Base-by-base conservation (phyloP, 768 basidiomycete genomes). In the Naganishia kalamii region DNA sequence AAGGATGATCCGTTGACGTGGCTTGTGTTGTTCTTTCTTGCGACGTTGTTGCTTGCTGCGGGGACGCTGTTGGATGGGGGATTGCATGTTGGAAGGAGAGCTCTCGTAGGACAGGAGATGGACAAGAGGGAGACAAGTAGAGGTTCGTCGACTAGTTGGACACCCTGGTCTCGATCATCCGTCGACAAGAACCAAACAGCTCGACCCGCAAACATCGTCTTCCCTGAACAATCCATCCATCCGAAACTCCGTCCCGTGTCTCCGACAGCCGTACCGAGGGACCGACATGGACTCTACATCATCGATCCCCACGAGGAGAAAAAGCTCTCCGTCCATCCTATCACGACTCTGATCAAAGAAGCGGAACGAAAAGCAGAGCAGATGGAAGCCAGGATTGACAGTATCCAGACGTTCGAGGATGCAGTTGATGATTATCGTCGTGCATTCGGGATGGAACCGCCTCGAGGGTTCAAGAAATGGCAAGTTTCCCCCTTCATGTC, bases 391-490 rank as follows among this genome's bases (percentile, higher is more conserved):
- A 62, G 57, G 51, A 54, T 60, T 4, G 19, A 62, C 37, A 57
- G 33, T 21, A 62, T 54, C 19, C 25, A 33, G 50, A 47, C 35
- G 12, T 50, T 62, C 19, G 32, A 33, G 49, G 65, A 66, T 35
- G 65, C 65, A 3, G 60, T 66, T 8, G 21, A 27, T 6, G 65
- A 61, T 41, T 66, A 66, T 43, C 23, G 33, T 27, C 17, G 50
- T 25, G 37, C 33, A 5, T 60, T 35, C 21, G 65, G 65, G 10
- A 54, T 52, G 49, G 32, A 61, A 10, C 65, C 65, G 19, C 65
- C 65, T 1, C 37, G 65, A 41, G 65, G 65, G 1, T 66, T 66
- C 40, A 35, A 66, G 32, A 44, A 51, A 40, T 66, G 65, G 65
- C 61, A 30, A 59, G 65, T 52, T 3, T 2, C 13, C 10, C 15